Base-by-base conservation (phyloP, 176 grass and related monocot genomes). In the Themeda triandra region DNA sequence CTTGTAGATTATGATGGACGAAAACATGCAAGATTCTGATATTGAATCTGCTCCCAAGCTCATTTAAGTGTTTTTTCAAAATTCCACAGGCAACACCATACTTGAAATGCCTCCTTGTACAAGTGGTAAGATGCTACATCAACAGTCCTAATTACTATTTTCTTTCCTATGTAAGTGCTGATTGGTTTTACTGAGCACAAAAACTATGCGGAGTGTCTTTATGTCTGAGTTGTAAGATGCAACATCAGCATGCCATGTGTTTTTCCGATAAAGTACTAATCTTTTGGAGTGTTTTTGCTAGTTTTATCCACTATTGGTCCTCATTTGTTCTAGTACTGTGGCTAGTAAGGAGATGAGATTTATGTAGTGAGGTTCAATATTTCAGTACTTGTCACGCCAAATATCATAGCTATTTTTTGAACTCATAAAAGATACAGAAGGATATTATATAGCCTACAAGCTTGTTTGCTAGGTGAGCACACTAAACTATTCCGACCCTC, bases 21-120 rank as follows among this genome's bases (percentile, higher is more conserved):
- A 74, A 93, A 92, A 76, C 45, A 95, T 91, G 88, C 89, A 91
- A 49, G 94, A 97, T 82, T 92, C 89, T 27, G 94, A 97, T 88
- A 97, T 97, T 82, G 92, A 90, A 44, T 71, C 94, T 80, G 94
- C 94, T 66, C 92, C 94, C 29, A 97, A 97, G 86, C 89, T 97
- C 25, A 94, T 97, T 63, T 87, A 97, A 84, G 92, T 97, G n/a
- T 33, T 97, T 58, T 90, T 97, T 78, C 94, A 97, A 70, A 97
- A 94, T 75, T 97, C 92, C 72, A 97, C 92, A 88, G 92, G 94
- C 14, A 86, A 87, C 42, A 82, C 85, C 94, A 75, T 90, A 88
- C 69, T 83, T 97, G 56, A 97, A 92, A 86, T 97, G 94, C 58
- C 91, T 97, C 5, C 85, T 97, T 59, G 73, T 97, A 66, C 87